Evolutionary conservation across 2,329 filamentous ascomycete species (phyloP), one percentile per base, ranked within the genome.

Genomic region (Berkeleyomyces basicola): DNA sequence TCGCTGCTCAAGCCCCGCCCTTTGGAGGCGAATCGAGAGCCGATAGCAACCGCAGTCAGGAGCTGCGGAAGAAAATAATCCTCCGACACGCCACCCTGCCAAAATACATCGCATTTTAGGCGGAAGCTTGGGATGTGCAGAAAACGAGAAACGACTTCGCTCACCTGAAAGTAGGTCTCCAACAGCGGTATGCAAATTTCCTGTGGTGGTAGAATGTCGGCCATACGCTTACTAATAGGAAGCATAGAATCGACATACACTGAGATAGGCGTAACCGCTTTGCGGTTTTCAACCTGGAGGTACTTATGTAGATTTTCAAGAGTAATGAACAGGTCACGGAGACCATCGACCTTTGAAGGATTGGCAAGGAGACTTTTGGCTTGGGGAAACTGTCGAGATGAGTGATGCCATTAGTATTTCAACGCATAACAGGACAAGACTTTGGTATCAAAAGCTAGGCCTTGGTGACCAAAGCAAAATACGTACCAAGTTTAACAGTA

Each of bases 241-340:
- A 80, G 78, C 72, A 81, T 78, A n/a, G 79, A 82, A 67, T 82
- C 78, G 37, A 81, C 79, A 67, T 78, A 82, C 40, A 82, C 79
- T 2, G 78, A 74, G 53, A 82, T 81, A 0, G 80, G 79, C 4
- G 76, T 70, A 47, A 80, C 70, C 0, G 74, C 74, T 66, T 76
- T 75, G 61, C 72, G 72, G 67, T 78, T 75, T 39, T 79, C 75
- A 58, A 77, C 74, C 66, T 78, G 76, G 7, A 82, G 70, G 11
- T 73, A 70, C 65, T 72, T 75, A 67, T 81, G 76, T 44, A 81
- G 74, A 53, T 74, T 74, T 61, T 76, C 73, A 53, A 81, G 74
- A 57, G 72, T 74, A 23, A 70, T 64, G 60, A 82, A 75, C 43
- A 77, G 66, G 23, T 79, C 76, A 37, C 71, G 68, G 37, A 77